phyloP scores from a whole-genome alignment of 148 eudicot genomes.

The Diospyros kaki region DNA sequence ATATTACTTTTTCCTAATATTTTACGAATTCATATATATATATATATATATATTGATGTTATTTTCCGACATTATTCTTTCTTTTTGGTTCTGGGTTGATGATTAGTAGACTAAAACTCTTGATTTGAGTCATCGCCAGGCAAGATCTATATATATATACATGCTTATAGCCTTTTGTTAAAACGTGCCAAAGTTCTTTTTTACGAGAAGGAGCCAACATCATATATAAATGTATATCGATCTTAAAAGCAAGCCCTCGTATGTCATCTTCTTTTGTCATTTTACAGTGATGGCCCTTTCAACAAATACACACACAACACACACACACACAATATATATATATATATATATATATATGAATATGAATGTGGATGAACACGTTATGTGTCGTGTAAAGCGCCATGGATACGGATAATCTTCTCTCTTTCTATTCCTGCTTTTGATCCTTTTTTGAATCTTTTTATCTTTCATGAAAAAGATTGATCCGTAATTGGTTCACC shows the following conservation, averaged over 20 bases:
- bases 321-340: too few relatives aligned
- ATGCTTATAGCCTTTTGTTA: background rate
- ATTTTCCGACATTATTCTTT: background rate
- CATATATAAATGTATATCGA: too few relatives aligned
- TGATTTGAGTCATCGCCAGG: conserved; percentile 5
- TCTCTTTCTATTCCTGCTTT: background rate
- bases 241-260: background rate
- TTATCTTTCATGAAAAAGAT: background rate
- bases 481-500: too few relatives aligned
- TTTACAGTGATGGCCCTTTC: too few relatives aligned
- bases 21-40: too few relatives aligned
- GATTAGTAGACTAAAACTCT: background rate
- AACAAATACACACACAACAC: too few relatives aligned
- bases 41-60: background rate
- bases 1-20: too few relatives aligned
- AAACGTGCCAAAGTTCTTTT: background rate
- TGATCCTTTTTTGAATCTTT: background rate
- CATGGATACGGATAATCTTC: conserved; percentile 1
- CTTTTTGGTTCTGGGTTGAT: background rate
- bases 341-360: too few relatives aligned
- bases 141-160: background rate
- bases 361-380: conserved; percentile 4
- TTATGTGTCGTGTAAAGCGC: conserved; percentile 12
- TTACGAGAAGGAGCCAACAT: too few relatives aligned
- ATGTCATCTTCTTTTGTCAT: background rate